Evolutionary conservation across 768 basidiomycete genomes (phyloP).

Genomic region (Suillus hirtellus): DNA sequence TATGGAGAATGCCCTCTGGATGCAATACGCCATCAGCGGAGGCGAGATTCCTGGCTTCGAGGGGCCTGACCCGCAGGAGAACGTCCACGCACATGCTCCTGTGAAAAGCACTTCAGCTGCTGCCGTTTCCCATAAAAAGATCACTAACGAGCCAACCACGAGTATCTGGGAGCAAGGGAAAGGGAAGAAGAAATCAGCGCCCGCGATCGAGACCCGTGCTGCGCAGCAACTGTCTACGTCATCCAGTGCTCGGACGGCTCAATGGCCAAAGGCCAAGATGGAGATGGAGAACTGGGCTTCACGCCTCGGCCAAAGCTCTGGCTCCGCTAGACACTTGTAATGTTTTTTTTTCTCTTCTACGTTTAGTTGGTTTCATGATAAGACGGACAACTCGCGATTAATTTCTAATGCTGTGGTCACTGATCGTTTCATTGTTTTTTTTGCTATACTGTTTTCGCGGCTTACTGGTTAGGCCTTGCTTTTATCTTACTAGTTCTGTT

Average conservation of each 20-base stretch:
- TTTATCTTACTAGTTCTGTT: conserved; percentile 4
- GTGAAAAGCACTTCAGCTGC: neutral
- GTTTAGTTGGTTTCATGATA: neutral
- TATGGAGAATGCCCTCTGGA: conserved; percentile 27
- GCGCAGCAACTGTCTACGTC: conserved; percentile 15
- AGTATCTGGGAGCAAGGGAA: conserved; percentile 27
- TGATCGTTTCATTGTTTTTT: neutral
- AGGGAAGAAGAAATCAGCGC: conserved; percentile 23
- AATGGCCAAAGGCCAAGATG: conserved; percentile 33
- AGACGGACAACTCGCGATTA: conserved; percentile 1
- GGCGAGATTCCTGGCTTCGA: conserved; percentile 20
- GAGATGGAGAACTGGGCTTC: conserved; percentile 36
- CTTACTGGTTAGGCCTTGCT: conserved; percentile 2
- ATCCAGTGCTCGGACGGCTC: conserved; percentile 29
- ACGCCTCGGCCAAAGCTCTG: conserved; percentile 30
- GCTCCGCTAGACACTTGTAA: conserved; percentile 33
- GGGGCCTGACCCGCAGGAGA: conserved; percentile 11
- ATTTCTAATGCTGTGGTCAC: conserved; percentile 6
- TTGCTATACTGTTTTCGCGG: conserved; percentile 6
- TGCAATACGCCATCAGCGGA: conserved; percentile 33
- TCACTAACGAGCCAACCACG: conserved; percentile 4
- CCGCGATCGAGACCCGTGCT: conserved; percentile 19
- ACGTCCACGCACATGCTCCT: neutral
- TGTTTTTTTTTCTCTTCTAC: neutral
- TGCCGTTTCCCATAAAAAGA: conserved; percentile 12